These are phyloP conservation scores for Allium cepa DNA, from an alignment of 106 monocot species.

Conservation along the genomic window DNA sequence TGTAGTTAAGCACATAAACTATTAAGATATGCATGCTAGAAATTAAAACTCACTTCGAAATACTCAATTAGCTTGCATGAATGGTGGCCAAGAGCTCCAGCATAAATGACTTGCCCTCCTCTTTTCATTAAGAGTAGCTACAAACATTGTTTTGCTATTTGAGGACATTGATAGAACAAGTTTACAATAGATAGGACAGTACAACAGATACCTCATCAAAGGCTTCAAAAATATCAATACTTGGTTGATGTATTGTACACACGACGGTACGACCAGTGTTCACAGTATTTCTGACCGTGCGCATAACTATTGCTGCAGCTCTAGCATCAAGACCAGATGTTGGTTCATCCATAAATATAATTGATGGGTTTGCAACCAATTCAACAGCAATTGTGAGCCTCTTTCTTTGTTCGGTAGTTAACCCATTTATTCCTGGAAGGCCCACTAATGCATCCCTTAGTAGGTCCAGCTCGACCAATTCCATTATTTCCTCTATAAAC, in stretches of 20 bases:
- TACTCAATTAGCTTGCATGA: constrained; percentile 62
- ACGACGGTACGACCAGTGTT: constrained; percentile 77
- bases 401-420: constrained; percentile 79
- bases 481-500: constrained; percentile 83
- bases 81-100: constrained; percentile 49
- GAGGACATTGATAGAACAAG: neutral
- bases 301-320: constrained; percentile 84
- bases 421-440: constrained; percentile 51
- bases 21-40: neutral
- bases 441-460: constrained; percentile 62
- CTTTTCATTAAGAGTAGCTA: constrained; percentile 67
- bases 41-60: constrained; percentile 53
- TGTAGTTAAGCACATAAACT: too few species aligned
- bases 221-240: constrained; percentile 92
- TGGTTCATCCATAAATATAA: constrained; percentile 96
- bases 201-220: constrained; percentile 68
- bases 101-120: constrained; percentile 74
- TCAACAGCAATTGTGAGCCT: constrained; percentile 85
- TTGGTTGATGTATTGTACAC: constrained; percentile 92
- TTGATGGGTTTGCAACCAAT: constrained; percentile 76
- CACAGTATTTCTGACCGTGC: constrained; percentile 77
- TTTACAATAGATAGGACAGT: neutral
- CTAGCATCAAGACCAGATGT: constrained; percentile 87
- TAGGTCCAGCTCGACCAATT: constrained; percentile 51
- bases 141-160: neutral